Percentiles rank a stretch among this genome's conserved stretches.
These are phyloP conservation scores for Knufia petricola DNA, from an alignment of 2,329 filamentous ascomycete species.

Conservation along the genomic window DNA sequence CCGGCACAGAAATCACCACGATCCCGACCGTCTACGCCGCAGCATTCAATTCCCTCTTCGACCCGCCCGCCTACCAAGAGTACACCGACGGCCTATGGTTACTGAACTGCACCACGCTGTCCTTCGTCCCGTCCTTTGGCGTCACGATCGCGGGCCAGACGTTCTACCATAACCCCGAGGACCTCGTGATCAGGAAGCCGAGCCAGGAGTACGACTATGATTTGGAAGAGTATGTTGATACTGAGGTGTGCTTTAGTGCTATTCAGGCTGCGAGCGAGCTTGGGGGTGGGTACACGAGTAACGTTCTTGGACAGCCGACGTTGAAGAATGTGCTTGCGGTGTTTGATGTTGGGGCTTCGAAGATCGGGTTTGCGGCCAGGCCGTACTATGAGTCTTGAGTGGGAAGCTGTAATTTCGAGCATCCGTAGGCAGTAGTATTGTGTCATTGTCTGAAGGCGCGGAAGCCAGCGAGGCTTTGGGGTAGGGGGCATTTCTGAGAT, in stretches of 20 bases:
- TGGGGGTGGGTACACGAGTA: conserved; percentile 11
- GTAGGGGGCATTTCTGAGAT: no score
- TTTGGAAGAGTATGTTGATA: background rate
- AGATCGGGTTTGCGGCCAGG: background rate
- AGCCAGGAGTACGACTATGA: conserved; percentile 8
- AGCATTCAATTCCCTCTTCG: conserved; percentile 34
- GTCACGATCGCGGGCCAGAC: conserved; percentile 31
- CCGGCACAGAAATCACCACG: conserved; percentile 29
- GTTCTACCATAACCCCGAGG: conserved; percentile 26
- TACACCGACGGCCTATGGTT: conserved; percentile 28
- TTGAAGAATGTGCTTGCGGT: conserved; percentile 43
- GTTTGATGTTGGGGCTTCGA: conserved; percentile 40
- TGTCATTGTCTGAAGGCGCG: no score
- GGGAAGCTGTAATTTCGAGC: no score
- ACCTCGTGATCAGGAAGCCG: conserved; percentile 26
- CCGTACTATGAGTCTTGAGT: conserved; percentile 1
- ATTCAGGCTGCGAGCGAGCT: background rate
- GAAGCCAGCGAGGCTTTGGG: no score
- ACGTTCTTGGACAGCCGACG: conserved; percentile 37
- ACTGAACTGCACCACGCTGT: conserved; percentile 34
- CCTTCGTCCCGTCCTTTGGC: conserved; percentile 29
- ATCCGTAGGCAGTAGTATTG: no score
- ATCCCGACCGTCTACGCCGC: conserved; percentile 30
- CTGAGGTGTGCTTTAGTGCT: background rate
- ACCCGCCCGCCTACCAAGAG: conserved; percentile 29